Evolutionary conservation across 108 stramenopile genomes (phyloP).

Genomic region (Phaeodactylum tricornutum): DNA sequence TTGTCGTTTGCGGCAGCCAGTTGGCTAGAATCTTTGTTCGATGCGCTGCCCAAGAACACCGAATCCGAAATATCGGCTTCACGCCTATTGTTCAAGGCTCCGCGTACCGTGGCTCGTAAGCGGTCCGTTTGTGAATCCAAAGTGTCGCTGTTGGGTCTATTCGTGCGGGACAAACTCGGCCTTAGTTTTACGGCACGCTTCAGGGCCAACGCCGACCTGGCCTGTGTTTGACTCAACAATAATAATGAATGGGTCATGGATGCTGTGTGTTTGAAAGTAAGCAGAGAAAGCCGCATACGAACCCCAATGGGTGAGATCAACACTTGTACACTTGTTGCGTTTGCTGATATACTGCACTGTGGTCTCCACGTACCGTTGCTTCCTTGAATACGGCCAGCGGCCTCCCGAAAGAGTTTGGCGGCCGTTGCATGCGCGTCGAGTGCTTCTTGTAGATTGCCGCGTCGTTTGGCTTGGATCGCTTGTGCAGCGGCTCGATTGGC

Average conservation of each 20-base stretch:
- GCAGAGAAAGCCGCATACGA: neutral
- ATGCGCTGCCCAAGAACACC: constrained; percentile 46
- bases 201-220: constrained; percentile 31
- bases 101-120: constrained; percentile 63
- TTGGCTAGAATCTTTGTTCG: neutral
- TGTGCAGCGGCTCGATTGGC: constrained; percentile 13
- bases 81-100: constrained; percentile 43
- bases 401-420: too few relatives aligned
- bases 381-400: constrained; percentile 29
- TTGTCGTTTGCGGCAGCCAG: neutral
- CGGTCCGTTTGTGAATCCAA: constrained; percentile 44
- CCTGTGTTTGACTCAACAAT: constrained; percentile 51
- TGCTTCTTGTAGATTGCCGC: too few relatives aligned
- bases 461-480: too few relatives aligned
- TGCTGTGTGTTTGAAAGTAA: constrained; percentile 8
- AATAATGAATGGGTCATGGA: constrained; percentile 33
- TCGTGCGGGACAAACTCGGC: neutral
- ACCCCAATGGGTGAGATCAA: too few relatives aligned
- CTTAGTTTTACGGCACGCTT: constrained; percentile 20
- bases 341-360: constrained; percentile 21
- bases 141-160: neutral
- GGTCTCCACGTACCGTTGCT: constrained; percentile 18
- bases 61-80: constrained; percentile 80
- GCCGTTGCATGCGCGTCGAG: too few relatives aligned
- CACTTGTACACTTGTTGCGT: neutral